phyloP scores from a whole-genome alignment of 257 asterid genomes.

The Solanum chilense region DNA sequence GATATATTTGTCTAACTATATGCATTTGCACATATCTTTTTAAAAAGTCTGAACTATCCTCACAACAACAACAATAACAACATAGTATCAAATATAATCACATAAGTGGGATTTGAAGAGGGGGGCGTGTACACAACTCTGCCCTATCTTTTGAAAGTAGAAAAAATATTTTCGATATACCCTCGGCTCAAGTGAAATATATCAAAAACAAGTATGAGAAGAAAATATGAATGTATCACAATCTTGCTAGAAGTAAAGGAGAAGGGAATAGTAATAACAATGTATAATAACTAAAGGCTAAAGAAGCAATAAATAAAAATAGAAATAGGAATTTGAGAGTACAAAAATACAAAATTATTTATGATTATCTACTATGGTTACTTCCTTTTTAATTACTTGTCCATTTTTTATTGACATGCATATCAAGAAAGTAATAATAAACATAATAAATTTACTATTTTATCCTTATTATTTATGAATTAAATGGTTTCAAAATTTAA shows the following conservation, averaged over 20 bases:
- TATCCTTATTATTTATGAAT: too few relatives aligned
- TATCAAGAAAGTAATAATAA: too few relatives aligned
- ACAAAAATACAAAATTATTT: not conserved
- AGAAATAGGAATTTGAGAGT: not conserved
- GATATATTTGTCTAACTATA: not conserved
- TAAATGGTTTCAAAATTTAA: too few relatives aligned
- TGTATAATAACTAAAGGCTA: not conserved
- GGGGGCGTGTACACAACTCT: not conserved
- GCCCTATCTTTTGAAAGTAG: not conserved
- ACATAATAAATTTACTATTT: too few relatives aligned
- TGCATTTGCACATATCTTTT: too few relatives aligned
- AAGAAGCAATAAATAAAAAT: not conserved
- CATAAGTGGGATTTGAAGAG: not conserved
- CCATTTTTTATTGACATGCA: accelerated
- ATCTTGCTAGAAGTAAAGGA: too few relatives aligned
- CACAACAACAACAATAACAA: not conserved
- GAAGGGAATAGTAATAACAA: too few relatives aligned
- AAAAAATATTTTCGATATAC: too few relatives aligned
- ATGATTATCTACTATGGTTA: not conserved
- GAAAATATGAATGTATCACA: not conserved
- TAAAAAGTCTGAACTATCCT: not conserved
- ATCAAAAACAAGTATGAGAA: not conserved
- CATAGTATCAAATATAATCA: too few relatives aligned
- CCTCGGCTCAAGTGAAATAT: not conserved
- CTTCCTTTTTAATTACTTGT: too few relatives aligned